Percentiles rank a stretch among this genome's conserved stretches.
Conservation (phyloP, 495 filamentous ascomycete genomes). For the Alectoria sarmentosa region DNA sequence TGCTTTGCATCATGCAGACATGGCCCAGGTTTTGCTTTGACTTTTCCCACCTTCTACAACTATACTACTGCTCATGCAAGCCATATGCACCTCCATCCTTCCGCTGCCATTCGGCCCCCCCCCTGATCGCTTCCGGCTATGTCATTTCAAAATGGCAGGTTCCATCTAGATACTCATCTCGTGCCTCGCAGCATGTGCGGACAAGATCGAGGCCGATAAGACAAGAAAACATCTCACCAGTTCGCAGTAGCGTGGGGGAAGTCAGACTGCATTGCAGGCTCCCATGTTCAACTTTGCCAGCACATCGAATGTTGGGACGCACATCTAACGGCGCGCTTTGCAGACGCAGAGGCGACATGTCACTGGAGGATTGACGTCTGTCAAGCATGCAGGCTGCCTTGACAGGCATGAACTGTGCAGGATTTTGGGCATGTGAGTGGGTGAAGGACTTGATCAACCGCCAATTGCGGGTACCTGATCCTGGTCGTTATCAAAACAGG, state of each 20-base stretch:
- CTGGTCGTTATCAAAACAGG: not conserved
- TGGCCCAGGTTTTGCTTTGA: not conserved
- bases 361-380: slow-evolving; percentile 2
- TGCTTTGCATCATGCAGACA: not conserved
- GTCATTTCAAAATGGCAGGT: slow-evolving; percentile 7
- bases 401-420: slow-evolving; percentile 2
- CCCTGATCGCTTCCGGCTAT: slow-evolving; percentile 4
- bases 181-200: too few relatives aligned
- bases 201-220: too few relatives aligned
- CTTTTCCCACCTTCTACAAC: slow-evolving; percentile 12
- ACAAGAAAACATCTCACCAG: too few relatives aligned
- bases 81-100: not conserved
- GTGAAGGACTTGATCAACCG: not conserved
- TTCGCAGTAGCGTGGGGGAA: too few relatives aligned
- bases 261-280: too few relatives aligned
- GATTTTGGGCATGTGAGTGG: not conserved
- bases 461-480: slow-evolving; percentile 16
- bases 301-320: too few relatives aligned
- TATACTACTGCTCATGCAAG: slow-evolving; percentile 4
- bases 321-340: too few relatives aligned
- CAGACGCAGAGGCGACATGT: too few relatives aligned
- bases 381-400: slow-evolving; percentile 2
- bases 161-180: not conserved
- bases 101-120: slow-evolving; percentile 7
- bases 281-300: too few relatives aligned